Evolutionary conservation across 1,139 yeast genomes (phyloP).

Genomic region (Chernovozyma aurita): DNA sequence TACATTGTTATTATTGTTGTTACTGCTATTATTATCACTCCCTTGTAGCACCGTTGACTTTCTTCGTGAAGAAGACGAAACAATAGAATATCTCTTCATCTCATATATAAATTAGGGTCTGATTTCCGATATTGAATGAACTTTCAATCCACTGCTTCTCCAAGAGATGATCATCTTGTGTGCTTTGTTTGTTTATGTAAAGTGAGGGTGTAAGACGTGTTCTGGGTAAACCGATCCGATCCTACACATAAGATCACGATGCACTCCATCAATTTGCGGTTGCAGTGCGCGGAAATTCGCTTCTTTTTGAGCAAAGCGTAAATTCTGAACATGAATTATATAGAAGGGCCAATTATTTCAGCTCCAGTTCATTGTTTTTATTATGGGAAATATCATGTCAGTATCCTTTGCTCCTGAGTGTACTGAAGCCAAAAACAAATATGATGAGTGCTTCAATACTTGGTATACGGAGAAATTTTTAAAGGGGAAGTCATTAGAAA

Average conservation of each 20-base stretch:
- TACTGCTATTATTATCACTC: constrained; percentile 7
- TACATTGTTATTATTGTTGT: constrained; percentile 9
- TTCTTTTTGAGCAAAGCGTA: too few species aligned
- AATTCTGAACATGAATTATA: too few species aligned
- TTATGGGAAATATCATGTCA: constrained; percentile 81
- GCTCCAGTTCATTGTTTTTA: neutral
- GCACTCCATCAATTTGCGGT: too few species aligned
- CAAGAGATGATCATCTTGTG: too few species aligned
- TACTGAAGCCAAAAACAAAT: constrained; percentile 75
- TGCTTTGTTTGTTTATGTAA: too few species aligned
- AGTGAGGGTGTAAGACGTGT: too few species aligned
- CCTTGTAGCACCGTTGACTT: constrained; percentile 20
- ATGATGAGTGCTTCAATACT: constrained; percentile 87
- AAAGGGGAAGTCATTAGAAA: constrained; percentile 65
- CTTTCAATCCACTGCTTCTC: neutral
- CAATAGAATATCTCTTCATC: constrained; percentile 40
- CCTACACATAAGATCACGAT: too few species aligned
- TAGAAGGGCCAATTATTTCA: too few species aligned
- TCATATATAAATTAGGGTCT: too few species aligned
- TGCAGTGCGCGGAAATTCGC: too few species aligned
- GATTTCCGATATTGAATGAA: too few species aligned
- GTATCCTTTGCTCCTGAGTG: constrained; percentile 97
- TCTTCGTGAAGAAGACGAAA: constrained; percentile 35
- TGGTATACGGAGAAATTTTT: constrained; percentile 94
- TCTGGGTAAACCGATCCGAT: too few species aligned